A percentile compares a stretch with the other conserved stretches of the same genome.
phyloP scores from a whole-genome alignment of 2,329 filamentous ascomycete species.

The Lachnellula suecica region DNA sequence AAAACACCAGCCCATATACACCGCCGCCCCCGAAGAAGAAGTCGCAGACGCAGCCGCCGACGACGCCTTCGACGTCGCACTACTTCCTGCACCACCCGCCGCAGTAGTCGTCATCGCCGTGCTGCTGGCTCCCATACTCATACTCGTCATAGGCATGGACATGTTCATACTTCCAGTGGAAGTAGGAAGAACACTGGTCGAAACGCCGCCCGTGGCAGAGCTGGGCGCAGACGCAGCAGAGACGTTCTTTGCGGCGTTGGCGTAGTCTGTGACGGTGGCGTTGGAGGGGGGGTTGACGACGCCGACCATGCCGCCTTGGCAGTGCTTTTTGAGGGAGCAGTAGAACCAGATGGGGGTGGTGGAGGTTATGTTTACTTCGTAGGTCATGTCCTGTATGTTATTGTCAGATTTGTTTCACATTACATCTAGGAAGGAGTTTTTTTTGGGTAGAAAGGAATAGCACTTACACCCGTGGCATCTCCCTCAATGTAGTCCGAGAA shows the following conservation, averaged over 20 bases:
- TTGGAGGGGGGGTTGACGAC: constrained; percentile 39
- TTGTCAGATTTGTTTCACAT: not conserved
- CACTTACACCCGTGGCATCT: constrained; percentile 15
- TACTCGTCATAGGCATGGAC: not conserved
- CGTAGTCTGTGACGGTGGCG: constrained; percentile 10
- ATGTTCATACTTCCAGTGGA: not conserved
- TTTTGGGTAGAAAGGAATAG: too few relatives aligned
- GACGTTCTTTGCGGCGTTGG: constrained; percentile 8
- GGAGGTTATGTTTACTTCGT: constrained; percentile 32
- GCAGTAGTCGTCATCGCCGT: too few relatives aligned
- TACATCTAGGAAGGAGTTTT: too few relatives aligned
- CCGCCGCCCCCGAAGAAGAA: too few relatives aligned
- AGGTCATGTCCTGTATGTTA: constrained; percentile 18
- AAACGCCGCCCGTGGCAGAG: constrained; percentile 11
- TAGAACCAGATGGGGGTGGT: constrained; percentile 44
- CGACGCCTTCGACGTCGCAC: too few relatives aligned
- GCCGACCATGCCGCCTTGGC: constrained; percentile 41
- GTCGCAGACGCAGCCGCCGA: too few relatives aligned
- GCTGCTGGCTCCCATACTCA: not conserved
- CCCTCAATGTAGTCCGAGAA: constrained; percentile 19
- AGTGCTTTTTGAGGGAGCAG: constrained; percentile 39
- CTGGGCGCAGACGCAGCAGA: constrained; percentile 6
- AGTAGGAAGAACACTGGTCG: constrained; percentile 5
- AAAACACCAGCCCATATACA: too few relatives aligned
- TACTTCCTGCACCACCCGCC: too few relatives aligned